Base-by-base conservation (phyloP, 768 basidiomycete genomes). In the Termitomyces titanicus region DNA sequence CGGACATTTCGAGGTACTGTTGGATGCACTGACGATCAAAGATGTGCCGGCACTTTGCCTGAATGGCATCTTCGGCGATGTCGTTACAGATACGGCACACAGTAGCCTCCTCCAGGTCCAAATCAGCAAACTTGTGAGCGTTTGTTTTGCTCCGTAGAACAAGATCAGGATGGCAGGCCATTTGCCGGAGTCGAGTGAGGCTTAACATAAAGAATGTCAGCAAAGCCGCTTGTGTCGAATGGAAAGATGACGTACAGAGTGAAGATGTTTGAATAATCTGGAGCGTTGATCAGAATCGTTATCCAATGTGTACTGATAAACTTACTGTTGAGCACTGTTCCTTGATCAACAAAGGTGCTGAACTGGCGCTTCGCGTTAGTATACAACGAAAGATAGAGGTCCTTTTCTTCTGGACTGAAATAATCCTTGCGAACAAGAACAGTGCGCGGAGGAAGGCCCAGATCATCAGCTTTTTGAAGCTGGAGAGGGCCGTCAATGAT, bases 51-150 rank as follows among this genome's bases (percentile, higher is more conserved):
- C 97, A 99, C 62, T 86, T 90, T 24, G 94, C 87, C 66, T 92
- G 85, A 59, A 99, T 98, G 3, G 97, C 94, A 64, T 99, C 97
- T 71, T 99, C 97, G 0, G 93, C 96, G 38, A 97, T 79, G 62
- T 99, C 97, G 63, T 94, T 92, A 71, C 97, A 99, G n/a, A 99
- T 73, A 52, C 97, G 81, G 66, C 97, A 99, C 8, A 98, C 82
- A 0, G 91, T 88, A 2, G 86, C 87, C 68, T 96, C 92, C 11
- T 78, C 81, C 5, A 76, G 66, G 29, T 87, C 81, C 18, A 84
- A 81, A 27, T 68, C 68, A 7, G 76, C 68, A 63, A 92, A 91
- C 44, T 77, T 74, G 11, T 75, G 75, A 1, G 83, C 80, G 54
- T 91, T 93, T 22, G 79, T 88, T 74, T 88, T 94, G 75, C 88